Base-by-base conservation (phyloP, 2,329 filamentous ascomycete genomes). In the Onygena corvina region DNA sequence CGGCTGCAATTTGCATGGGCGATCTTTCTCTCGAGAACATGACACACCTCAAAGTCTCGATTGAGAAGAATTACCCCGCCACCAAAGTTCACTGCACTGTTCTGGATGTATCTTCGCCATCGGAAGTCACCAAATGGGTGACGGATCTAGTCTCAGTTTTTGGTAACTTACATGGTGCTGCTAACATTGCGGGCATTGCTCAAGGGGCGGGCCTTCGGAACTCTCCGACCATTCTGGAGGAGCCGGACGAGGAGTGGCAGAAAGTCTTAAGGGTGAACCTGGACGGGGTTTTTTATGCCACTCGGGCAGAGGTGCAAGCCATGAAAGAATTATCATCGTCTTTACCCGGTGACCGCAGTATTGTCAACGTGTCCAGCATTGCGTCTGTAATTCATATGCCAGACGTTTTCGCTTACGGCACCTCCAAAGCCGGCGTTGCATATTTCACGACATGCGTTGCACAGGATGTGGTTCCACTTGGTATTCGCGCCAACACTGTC, bases 371-470 rank as follows among this genome's bases (percentile, higher is more conserved):
- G 6, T 25, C 42, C 6, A 46, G 42, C 16, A 30, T 46, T 14
- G 42, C 42, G 21, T 42, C 38, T 7, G 16, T 42, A n/a, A 5
- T 23, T 8, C 38, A 42, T 21, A 42, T 42, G 38, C 38, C 38
- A n/a, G 38, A 42, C 16, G 38, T 42, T 5, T 42, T 42, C 16
- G 38, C 38, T n/a, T 42, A 42, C 16, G 38, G 38, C 2, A 42
- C 38, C 16, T 42, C 38, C 9, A 42, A 42, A 27, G 38, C 38
- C 8, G 38, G 38, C 12, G 25, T 20, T 16, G 38, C 38, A 8
- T 42, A 42, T 27, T 42, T 42, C 21, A 42, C 38, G 8, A 42
- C 38, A 5, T 42, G 38, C 27, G 38, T 42, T n/a, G 21, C 38
- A 8, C 38, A 42, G 12, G 38, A 42, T 25, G 38, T 42, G 20